phyloP scores from a whole-genome alignment of 2,329 filamentous ascomycete species.

The Aspergillus niger region DNA sequence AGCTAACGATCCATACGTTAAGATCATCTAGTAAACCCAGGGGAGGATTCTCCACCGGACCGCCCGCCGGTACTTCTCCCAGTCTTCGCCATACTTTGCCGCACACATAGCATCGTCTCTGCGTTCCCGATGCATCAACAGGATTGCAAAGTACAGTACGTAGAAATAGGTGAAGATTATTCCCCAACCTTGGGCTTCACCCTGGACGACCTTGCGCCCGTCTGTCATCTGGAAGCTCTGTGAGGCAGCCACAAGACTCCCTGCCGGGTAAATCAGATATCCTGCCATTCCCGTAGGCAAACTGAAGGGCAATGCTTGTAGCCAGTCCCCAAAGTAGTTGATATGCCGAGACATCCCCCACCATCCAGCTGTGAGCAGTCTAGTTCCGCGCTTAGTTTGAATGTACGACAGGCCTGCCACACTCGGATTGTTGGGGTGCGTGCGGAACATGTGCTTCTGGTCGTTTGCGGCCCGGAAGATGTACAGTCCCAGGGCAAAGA shows the following conservation, averaged over 20 bases:
- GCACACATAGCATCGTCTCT: slow-evolving; percentile 85
- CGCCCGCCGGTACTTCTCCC: slow-evolving; percentile 78
- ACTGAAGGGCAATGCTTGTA: slow-evolving; percentile 84
- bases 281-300: slow-evolving; percentile 80
- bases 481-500: slow-evolving; percentile 71
- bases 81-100: slow-evolving; percentile 85
- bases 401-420: slow-evolving; percentile 82
- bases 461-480: slow-evolving; percentile 87
- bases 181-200: slow-evolving; percentile 63
- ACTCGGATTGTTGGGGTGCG: slow-evolving; percentile 74
- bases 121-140: slow-evolving; percentile 79
- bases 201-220: slow-evolving; percentile 16
- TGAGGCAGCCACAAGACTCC: neutral
- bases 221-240: slow-evolving; percentile 55
- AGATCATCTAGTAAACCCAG: slow-evolving; percentile 65
- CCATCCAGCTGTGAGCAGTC: slow-evolving; percentile 80
- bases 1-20: too few species aligned
- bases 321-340: slow-evolving; percentile 92
- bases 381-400: slow-evolving; percentile 75
- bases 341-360: slow-evolving; percentile 88
- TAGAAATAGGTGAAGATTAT: slow-evolving; percentile 91
- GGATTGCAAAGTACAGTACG: slow-evolving; percentile 80
- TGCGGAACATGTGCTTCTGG: slow-evolving; percentile 89
- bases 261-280: slow-evolving; percentile 61
- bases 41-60: slow-evolving; percentile 81